Base-by-base conservation (phyloP, 2,329 filamentous ascomycete species). In the Nemania sp. region DNA sequence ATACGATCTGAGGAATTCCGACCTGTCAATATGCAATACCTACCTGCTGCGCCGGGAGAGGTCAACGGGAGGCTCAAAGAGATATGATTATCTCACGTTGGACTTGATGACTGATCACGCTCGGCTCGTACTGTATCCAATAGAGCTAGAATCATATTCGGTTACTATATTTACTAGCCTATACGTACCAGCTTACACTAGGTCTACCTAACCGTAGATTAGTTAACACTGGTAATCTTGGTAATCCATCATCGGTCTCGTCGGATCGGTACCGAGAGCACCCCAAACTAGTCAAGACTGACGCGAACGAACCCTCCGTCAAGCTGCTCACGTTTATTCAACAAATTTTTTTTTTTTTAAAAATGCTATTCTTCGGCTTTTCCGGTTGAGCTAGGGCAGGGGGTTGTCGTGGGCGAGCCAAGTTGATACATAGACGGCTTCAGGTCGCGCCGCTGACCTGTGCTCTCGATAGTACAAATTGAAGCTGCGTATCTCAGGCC, bases 331-430 rank as follows among this genome's bases (percentile, higher is more conserved):
- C 15, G 20, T 60, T 34, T 34, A 29, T 42, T n/a, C 15, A 37
- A 37, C 13, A 5, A 25, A 5, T 4, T n/a, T n/a, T n/a, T n/a
- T n/a, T n/a, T n/a, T n/a, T n/a, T n/a, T n/a, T n/a, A n/a, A 20
- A 48, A 47, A 7, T 48, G 25, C 53, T 45, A 35, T 7, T 40
- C 20, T 13, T 54, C 59, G 59, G 54, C 18, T 58, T 49, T 54
- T 50, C 32, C 54, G 54, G 54, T 34, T 32, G 25, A n/a, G 18
- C 18, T 17, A 3, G 9, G 2, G 39, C 12, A 17, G 42, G 2
- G 17, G 35, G 37, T 25, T 25, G 12, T n/a, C 18, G 42, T 34
- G 35, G 46, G 51, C 42, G 13, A 25, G 11, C 18, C 18, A 32
- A 20, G 25, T 29, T 7, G 25, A 29, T 29, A 29, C 25, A 29